phyloP scores from a whole-genome alignment of 768 basidiomycete genomes.

The Tephrocybe rancida region DNA sequence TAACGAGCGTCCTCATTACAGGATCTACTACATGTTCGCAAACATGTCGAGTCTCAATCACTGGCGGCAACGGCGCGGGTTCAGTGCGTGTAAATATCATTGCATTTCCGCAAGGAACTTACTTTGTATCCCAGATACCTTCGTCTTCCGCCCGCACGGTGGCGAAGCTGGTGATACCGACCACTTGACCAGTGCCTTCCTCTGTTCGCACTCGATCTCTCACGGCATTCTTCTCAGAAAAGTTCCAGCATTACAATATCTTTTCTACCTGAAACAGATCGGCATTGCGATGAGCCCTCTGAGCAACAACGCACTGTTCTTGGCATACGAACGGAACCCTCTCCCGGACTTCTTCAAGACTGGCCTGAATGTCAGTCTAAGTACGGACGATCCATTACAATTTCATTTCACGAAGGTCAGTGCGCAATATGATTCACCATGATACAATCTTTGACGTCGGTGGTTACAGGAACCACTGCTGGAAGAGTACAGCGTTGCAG shows the following conservation, averaged over 20 bases:
- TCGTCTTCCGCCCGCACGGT: slow-evolving; percentile 94
- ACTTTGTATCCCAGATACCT: slow-evolving; percentile 68
- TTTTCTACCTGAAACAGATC: slow-evolving; percentile 98
- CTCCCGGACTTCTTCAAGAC: slow-evolving; percentile 96
- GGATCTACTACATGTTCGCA: slow-evolving; percentile 98
- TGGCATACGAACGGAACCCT: slow-evolving; percentile 96
- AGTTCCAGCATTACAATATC: slow-evolving; percentile 94
- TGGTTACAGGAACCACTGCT: slow-evolving; percentile 78
- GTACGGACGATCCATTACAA: slow-evolving; percentile 94
- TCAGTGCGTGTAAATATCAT: slow-evolving; percentile 56
- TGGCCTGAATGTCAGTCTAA: slow-evolving; percentile 93
- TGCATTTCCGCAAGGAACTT: neutral
- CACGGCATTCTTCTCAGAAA: slow-evolving; percentile 99
- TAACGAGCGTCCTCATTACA: slow-evolving; percentile 26
- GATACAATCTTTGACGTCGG: neutral
- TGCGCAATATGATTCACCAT: neutral
- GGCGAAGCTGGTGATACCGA: slow-evolving; percentile 99
- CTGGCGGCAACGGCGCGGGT: slow-evolving; percentile 86
- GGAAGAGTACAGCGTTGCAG: slow-evolving; percentile 98
- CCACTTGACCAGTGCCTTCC: slow-evolving; percentile 93
- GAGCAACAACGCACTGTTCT: slow-evolving; percentile 96
- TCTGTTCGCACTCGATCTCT: slow-evolving; percentile 96
- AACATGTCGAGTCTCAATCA: slow-evolving; percentile 95
- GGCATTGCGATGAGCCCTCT: slow-evolving; percentile 98
- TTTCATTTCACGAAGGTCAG: slow-evolving; percentile 97